These are phyloP conservation scores for Luffa aegyptiaca DNA, from an alignment of 306 rosid genomes.

Conservation along the genomic window DNA sequence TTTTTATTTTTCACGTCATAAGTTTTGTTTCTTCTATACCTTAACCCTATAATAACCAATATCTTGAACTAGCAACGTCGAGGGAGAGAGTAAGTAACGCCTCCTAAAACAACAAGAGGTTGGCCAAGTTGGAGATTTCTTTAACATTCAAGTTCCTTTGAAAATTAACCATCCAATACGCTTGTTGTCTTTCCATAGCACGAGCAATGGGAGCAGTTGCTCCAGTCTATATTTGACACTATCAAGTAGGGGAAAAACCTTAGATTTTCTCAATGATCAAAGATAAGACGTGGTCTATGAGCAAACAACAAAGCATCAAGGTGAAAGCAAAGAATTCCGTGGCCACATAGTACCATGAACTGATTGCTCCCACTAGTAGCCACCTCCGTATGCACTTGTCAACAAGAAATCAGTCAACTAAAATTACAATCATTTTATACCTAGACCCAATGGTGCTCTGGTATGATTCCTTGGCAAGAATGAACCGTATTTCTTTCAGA, in stretches of 20 bases:
- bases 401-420: neutral
- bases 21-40: no score
- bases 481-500: neutral
- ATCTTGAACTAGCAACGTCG: no score
- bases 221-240: neutral
- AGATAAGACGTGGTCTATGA: neutral
- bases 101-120: no score
- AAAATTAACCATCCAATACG: neutral
- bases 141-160: neutral
- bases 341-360: neutral
- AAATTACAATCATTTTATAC: neutral
- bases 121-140: neutral
- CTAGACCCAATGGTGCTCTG: neutral
- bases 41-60: no score
- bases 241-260: neutral
- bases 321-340: neutral
- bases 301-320: neutral
- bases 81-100: no score
- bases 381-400: neutral
- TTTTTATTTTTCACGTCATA: no score
- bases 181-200: neutral
- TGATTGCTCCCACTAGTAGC: neutral
- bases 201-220: neutral
- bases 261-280: neutral
- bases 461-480: neutral